Percentiles rank a stretch among this genome's conserved stretches.
Evolutionary conservation across 371 early-diverging fungal species (phyloP).

Genomic region (Mucor racemosus): DNA sequence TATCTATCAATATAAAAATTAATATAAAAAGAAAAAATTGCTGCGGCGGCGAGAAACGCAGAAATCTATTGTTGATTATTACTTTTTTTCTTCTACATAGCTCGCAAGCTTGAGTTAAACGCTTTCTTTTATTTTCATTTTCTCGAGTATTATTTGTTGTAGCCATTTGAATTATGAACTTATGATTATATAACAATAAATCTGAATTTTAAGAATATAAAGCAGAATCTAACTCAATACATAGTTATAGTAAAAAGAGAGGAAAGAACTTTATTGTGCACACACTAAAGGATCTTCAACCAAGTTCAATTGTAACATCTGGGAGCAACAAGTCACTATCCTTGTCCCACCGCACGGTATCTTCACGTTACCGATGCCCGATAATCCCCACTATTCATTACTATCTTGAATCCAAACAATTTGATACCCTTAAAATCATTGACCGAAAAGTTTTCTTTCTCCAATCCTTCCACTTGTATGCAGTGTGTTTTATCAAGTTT

Average conservation of each 20-base stretch:
- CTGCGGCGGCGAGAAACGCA: constrained; percentile 6
- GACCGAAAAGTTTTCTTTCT: background rate
- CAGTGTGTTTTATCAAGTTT: background rate
- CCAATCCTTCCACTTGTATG: background rate
- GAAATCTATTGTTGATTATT: constrained; percentile 5
- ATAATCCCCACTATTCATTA: background rate
- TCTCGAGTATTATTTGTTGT: constrained; percentile 4
- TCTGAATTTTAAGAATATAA: background rate
- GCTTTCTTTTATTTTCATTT: constrained; percentile 58
- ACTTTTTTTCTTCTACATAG: constrained; percentile 82
- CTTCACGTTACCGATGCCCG: background rate
- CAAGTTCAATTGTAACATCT: no score
- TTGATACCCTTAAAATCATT: background rate
- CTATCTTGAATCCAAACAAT: background rate
- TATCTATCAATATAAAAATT: constrained; percentile 39
- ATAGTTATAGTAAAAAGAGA: background rate
- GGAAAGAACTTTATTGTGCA: no score
- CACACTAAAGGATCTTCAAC: no score
- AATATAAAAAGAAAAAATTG: background rate
- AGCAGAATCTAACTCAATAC: background rate
- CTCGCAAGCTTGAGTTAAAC: constrained; percentile 84
- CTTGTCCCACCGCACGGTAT: background rate
- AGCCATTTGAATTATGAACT: background rate
- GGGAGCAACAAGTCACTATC: background rate
- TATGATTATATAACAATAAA: no score